A percentile compares a stretch with the other conserved stretches of the same genome.
Evolutionary conservation across 805 yeast species (phyloP).

Genomic region (Candida adriatica): DNA sequence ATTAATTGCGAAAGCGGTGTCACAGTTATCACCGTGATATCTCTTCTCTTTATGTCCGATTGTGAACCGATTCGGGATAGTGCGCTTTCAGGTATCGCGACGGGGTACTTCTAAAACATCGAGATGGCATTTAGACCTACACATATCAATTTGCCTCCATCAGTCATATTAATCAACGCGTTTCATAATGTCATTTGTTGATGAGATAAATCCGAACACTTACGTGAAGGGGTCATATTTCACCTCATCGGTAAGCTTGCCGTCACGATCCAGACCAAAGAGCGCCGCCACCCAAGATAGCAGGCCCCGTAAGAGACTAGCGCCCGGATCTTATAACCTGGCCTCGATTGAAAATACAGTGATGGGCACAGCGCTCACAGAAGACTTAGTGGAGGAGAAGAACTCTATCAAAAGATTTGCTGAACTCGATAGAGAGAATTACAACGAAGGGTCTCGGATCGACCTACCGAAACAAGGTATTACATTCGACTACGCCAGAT

Average conservation of each 20-base stretch:
- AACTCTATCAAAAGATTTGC: conserved; percentile 32
- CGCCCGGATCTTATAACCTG: conserved; percentile 24
- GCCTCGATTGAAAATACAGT: conserved; percentile 19
- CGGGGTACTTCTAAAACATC: no score
- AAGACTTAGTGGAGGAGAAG: conserved; percentile 26
- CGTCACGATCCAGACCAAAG: conserved; percentile 15
- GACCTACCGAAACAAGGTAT: conserved; percentile 32
- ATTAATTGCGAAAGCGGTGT: no score
- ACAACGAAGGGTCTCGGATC: conserved; percentile 30
- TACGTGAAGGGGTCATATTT: conserved; percentile 20
- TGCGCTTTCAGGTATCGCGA: no score
- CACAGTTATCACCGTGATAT: no score
- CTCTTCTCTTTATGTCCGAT: no score
- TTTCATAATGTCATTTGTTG: conserved; percentile 15
- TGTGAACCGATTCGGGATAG: no score
- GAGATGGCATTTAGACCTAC: no score
- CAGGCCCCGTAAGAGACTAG: conserved; percentile 19
- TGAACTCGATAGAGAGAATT: conserved; percentile 38
- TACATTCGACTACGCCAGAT: conserved; percentile 20
- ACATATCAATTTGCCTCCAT: no score
- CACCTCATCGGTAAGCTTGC: conserved; percentile 20
- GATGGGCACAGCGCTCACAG: conserved; percentile 23
- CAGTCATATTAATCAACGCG: no score
- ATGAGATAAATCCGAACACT: conserved; percentile 16
- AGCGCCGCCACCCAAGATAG: conserved; percentile 7